Evolutionary conservation across 192 early-diverging fungal genomes (phyloP).

Genomic region (Globomyces pollinis-pini): DNA sequence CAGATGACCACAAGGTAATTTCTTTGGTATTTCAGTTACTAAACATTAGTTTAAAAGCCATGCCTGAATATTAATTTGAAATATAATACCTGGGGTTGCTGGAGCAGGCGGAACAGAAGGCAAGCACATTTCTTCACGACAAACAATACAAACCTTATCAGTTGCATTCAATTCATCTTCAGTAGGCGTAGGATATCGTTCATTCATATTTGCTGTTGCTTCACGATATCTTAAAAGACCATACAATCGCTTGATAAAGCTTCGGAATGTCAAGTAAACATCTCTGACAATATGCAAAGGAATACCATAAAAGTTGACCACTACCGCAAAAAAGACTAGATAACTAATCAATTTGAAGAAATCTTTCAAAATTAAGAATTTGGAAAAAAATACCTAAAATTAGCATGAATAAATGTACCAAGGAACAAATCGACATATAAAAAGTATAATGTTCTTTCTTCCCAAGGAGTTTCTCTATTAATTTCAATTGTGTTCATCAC

Average conservation of each 20-base stretch:
- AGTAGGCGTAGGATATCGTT: conserved; percentile 89
- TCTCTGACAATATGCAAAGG: conserved; percentile 96
- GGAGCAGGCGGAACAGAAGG: conserved; percentile 5
- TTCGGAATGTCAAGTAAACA: conserved; percentile 86
- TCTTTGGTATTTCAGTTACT: conserved; percentile 63
- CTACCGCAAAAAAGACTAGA: conserved; percentile 77
- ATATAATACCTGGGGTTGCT: not conserved
- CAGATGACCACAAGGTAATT: conserved; percentile 91
- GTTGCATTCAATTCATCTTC: conserved; percentile 77
- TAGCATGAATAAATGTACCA: conserved; percentile 43
- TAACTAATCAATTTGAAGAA: conserved; percentile 86
- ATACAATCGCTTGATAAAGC: conserved; percentile 81
- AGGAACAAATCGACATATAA: conserved; percentile 85
- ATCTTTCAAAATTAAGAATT: conserved; percentile 40
- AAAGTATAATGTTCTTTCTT: conserved; percentile 84
- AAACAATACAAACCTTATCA: conserved; percentile 81
- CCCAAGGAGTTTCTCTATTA: conserved; percentile 72
- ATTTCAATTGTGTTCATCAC: conserved; percentile 79
- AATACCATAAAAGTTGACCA: conserved; percentile 74
- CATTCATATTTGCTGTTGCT: conserved; percentile 94
- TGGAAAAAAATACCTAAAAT: not conserved
- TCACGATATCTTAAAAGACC: conserved; percentile 87
- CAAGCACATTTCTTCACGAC: conserved; percentile 87
- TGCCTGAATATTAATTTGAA: not conserved
- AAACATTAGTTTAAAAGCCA: no score